These are phyloP conservation scores for Pseudognaphalium luteoalbum DNA, from an alignment of 129 eudicot species.

Conservation along the genomic window DNA sequence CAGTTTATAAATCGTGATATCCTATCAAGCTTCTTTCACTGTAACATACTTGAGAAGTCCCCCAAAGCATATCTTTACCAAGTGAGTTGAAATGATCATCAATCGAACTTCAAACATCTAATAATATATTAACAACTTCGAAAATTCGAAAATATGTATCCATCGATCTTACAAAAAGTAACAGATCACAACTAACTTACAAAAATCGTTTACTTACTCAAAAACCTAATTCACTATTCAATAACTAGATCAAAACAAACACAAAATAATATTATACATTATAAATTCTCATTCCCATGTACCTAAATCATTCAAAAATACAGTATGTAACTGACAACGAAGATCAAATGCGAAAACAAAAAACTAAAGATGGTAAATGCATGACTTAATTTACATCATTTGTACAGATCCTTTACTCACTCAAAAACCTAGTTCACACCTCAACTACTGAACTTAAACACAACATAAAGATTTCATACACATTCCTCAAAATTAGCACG, in stretches of 20 bases:
- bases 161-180: slow-evolving; percentile 16
- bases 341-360: background rate
- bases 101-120: background rate
- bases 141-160: background rate
- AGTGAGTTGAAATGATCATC: too few species aligned
- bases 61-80: background rate
- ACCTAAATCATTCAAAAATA: background rate
- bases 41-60: background rate
- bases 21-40: slow-evolving; percentile 8
- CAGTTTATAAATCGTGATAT: slow-evolving; percentile 12
- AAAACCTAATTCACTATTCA: too few species aligned
- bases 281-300: too few species aligned
- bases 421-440: too few species aligned
- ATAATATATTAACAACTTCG: background rate
- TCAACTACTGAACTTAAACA: too few species aligned
- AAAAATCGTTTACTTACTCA: background rate
- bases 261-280: background rate
- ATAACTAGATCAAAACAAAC: too few species aligned
- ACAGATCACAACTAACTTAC: slow-evolving; percentile 25
- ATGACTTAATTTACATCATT: too few species aligned
- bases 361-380: background rate
- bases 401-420: too few species aligned
- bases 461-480: too few species aligned
- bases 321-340: background rate
- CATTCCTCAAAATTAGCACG: too few species aligned